Conservation (phyloP, 805 yeast genomes). For the Candida montana region DNA sequence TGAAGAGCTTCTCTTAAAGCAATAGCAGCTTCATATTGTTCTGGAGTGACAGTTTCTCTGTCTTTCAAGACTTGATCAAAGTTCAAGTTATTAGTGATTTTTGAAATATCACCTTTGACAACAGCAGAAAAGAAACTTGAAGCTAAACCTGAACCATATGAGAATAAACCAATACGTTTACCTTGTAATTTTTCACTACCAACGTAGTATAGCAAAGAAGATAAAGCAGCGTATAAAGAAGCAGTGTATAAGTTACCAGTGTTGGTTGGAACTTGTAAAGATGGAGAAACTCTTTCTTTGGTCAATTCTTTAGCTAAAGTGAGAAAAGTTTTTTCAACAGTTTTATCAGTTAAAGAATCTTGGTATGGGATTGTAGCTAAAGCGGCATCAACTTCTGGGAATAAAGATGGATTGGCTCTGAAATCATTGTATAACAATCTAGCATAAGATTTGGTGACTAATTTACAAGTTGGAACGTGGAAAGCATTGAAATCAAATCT, state of each 20-base stretch:
- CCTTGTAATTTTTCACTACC: slow-evolving; percentile 70
- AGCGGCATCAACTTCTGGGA: slow-evolving; percentile 50
- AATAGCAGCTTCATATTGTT: slow-evolving; percentile 75
- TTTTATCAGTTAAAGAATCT: slow-evolving; percentile 70
- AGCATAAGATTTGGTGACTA: slow-evolving; percentile 88
- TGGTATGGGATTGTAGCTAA: slow-evolving; percentile 62
- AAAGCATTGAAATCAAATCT: slow-evolving; percentile 89
- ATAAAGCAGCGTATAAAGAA: slow-evolving; percentile 80
- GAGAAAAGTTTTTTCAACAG: slow-evolving; percentile 80
- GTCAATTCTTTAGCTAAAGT: slow-evolving; percentile 62
- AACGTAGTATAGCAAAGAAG: slow-evolving; percentile 73
- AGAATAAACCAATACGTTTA: slow-evolving; percentile 87
- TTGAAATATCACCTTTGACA: slow-evolving; percentile 74
- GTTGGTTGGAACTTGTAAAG: slow-evolving; percentile 85
- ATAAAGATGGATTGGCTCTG: slow-evolving; percentile 59
- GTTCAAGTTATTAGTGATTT: slow-evolving; percentile 59
- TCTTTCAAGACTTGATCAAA: slow-evolving; percentile 59
- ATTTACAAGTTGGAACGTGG: slow-evolving; percentile 98
- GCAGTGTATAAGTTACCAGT: slow-evolving; percentile 99
- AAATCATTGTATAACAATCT: slow-evolving; percentile 88
- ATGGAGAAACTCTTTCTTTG: slow-evolving; percentile 68
- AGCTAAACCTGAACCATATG: slow-evolving; percentile 98
- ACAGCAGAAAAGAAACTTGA: slow-evolving; percentile 77
- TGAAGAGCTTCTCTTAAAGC: slow-evolving; percentile 87
- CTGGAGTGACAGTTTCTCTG: slow-evolving; percentile 68